Base-by-base conservation (phyloP, 805 yeast species). In the Starmerella davenportii region DNA sequence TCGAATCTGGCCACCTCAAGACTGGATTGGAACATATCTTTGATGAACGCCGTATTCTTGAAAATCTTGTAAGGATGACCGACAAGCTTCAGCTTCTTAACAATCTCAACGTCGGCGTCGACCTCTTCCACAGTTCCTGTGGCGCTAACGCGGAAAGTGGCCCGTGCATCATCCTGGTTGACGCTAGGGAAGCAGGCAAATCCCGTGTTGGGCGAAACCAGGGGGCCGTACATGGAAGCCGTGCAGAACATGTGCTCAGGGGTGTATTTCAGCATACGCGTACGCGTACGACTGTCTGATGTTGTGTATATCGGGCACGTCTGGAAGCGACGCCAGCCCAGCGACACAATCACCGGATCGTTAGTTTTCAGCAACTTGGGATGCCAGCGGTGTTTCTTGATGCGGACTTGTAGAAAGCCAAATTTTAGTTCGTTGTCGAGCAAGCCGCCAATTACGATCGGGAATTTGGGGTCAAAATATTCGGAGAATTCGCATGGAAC, bases 271-370 rank as follows among this genome's bases (percentile, higher is more conserved):
- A 90, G 69, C 95, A 90, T 81, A 63, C 98, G 77, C 53, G 85
- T 87, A 65, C 99, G 72, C 13, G 99, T 90, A 62, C 99, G 70
- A 5, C 98, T 90, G 59, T 90, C 99, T 5, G 93, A 74, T 0
- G 98, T 90, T 3, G 98, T 85, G 57, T 85, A 90, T 20, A 90
- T 69, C 7, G 99, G 99, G 39, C 87, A 62, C 0, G 98, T 85
- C 60, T 90, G 99, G 64, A 90, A 92, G 58, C 99, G 69, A 64
- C 99, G 74, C 99, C 98, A 90, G 29, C 99, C 99, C 32, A 90
- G 62, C 0, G 96, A 87, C 36, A 90, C 57, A 39, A 90, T 82
- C 47, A 92, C 66, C 1, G 99, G 98, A 61, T 90, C 99, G 54
- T 82, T 92, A 8, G 95, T 73, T 59, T 90, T 90, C 51, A 90